phyloP scores from a whole-genome alignment of 176 grass and related monocot genomes.

The Pontederia crassipes region DNA sequence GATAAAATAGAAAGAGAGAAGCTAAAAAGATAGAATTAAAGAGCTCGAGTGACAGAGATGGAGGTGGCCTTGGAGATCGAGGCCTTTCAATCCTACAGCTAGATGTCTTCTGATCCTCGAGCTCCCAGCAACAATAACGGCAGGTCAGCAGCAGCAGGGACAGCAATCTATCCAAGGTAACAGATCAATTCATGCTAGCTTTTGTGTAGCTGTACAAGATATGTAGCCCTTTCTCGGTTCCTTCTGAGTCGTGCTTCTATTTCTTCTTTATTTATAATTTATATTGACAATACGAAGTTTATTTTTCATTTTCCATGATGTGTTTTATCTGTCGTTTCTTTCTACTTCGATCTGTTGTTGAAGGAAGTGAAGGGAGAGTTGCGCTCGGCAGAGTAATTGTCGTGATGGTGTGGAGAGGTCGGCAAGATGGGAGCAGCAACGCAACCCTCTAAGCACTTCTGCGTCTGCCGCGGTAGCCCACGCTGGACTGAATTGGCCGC shows the following conservation, averaged over 20 bases:
- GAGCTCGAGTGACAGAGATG: constrained; percentile 5
- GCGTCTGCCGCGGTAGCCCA: not conserved
- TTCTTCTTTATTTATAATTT: no score
- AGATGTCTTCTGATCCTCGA: constrained; percentile 57
- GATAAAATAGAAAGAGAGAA: constrained; percentile 41
- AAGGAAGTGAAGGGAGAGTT: not conserved
- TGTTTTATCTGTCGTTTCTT: no score
- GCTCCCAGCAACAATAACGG: not conserved
- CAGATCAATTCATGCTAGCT: not conserved
- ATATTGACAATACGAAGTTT: no score
- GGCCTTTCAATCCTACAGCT: constrained; percentile 43
- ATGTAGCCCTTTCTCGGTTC: no score
- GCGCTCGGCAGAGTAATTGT: not conserved
- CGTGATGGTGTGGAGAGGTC: constrained; percentile 19
- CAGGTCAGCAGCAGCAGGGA: not conserved
- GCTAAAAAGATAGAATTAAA: constrained; percentile 23
- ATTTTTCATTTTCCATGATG: no score
- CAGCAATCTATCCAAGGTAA: not conserved
- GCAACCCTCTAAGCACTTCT: constrained; percentile 28
- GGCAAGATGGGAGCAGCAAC: constrained; percentile 78
- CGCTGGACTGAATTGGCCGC: not conserved
- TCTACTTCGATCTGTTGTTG: not conserved
- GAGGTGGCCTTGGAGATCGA: constrained; percentile 37
- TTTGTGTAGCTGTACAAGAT: no score
- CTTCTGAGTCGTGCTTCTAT: no score